These are phyloP conservation scores for Papiliotrema flavescens DNA, from an alignment of 1,284 basidiomycete species.

Conservation along the genomic window DNA sequence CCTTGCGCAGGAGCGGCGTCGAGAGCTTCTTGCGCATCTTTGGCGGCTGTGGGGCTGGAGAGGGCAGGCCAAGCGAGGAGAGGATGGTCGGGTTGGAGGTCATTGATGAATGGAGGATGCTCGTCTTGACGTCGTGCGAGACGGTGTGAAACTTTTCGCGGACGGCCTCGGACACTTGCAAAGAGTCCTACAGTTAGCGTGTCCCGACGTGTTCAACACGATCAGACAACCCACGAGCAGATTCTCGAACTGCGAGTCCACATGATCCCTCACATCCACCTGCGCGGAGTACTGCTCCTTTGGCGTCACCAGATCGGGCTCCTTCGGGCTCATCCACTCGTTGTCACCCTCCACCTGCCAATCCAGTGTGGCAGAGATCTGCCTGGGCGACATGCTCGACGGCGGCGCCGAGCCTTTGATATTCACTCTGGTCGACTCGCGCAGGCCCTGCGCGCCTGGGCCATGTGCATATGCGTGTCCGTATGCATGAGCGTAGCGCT, in stretches of 20 bases:
- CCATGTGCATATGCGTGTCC: too few relatives aligned
- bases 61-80: constrained; percentile 33
- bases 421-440: constrained; percentile 17
- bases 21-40: constrained; percentile 36
- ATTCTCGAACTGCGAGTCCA: constrained; percentile 38
- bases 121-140: constrained; percentile 38
- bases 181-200: constrained; percentile 29
- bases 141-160: constrained; percentile 41
- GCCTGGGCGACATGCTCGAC: too few relatives aligned
- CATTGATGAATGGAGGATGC: constrained; percentile 37
- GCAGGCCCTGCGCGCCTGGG: too few relatives aligned
- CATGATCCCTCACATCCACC: constrained; percentile 14
- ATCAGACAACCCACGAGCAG: constrained; percentile 32
- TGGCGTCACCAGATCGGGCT: constrained; percentile 17
- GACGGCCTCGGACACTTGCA: constrained; percentile 40
- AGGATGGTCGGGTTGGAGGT: constrained; percentile 40
- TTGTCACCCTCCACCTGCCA: too few relatives aligned
- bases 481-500: too few relatives aligned
- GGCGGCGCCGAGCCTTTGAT: constrained; percentile 5
- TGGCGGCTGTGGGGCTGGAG: constrained; percentile 15
- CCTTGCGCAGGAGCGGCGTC: constrained; percentile 38
- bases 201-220: not conserved
- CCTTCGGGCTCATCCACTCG: constrained; percentile 13
- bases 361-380: not conserved
- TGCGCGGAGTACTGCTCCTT: constrained; percentile 8